A percentile compares a stretch with the other conserved stretches of the same genome.
Conservation (phyloP, 2,329 filamentous ascomycete genomes). For the Curvularia spicifera region DNA sequence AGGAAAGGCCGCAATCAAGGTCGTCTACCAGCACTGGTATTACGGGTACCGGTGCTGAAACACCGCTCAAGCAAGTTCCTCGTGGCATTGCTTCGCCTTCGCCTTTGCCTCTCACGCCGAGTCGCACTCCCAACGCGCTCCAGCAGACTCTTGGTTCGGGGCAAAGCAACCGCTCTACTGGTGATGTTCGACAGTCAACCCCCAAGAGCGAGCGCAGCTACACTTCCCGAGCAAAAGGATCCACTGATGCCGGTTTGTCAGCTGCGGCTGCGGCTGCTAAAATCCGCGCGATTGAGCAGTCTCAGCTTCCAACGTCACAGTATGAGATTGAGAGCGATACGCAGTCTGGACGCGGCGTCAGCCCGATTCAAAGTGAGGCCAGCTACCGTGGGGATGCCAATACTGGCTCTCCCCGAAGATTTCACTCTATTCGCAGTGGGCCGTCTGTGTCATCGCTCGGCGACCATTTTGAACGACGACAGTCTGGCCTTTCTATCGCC, state of each 20-base stretch:
- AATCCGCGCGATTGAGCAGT: constrained; percentile 44
- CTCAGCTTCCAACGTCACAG: constrained; percentile 44
- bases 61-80: constrained; percentile 67
- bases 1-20: constrained; percentile 61
- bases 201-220: constrained; percentile 56
- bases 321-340: constrained; percentile 46
- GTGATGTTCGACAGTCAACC: constrained; percentile 57
- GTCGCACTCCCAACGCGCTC: constrained; percentile 63
- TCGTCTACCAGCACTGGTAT: constrained; percentile 61
- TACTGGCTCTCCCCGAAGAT: constrained; percentile 51
- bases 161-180: constrained; percentile 64
- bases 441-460: constrained; percentile 66
- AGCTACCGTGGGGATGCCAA: constrained; percentile 63
- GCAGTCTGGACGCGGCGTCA: constrained; percentile 67
- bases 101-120: constrained; percentile 67
- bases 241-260: constrained; percentile 30
- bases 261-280: constrained; percentile 51
- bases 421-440: constrained; percentile 55
- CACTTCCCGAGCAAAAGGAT: constrained; percentile 41
- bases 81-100: constrained; percentile 66
- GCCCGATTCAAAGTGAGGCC: constrained; percentile 90
- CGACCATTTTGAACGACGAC: constrained; percentile 60
- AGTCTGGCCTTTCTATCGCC: constrained; percentile 65
- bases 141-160: constrained; percentile 69
- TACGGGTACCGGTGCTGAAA: constrained; percentile 54